These are phyloP conservation scores for Kernera saxatilis DNA, from an alignment of 345 rosid species.

Conservation along the genomic window DNA sequence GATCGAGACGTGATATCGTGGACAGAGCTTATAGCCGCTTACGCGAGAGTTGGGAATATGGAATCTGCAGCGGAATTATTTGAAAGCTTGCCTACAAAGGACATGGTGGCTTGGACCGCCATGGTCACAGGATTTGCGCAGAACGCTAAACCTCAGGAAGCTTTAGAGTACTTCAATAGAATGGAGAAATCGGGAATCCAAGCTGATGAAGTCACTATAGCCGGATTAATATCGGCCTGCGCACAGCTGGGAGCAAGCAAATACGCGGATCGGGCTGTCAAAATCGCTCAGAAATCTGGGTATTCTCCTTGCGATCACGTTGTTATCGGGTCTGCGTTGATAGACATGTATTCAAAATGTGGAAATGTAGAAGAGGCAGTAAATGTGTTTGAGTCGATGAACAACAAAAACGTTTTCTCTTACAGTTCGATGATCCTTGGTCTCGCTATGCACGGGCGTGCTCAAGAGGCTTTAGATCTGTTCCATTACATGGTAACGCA, in stretches of 20 bases:
- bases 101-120: conserved; percentile 68
- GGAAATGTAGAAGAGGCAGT: conserved; percentile 63
- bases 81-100: conserved; percentile 46
- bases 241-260: conserved; percentile 64
- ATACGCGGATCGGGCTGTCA: conserved; percentile 45
- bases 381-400: conserved; percentile 49
- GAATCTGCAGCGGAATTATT: conserved; percentile 45
- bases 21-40: conserved; percentile 61
- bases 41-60: conserved; percentile 52
- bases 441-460: conserved; percentile 67
- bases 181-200: conserved; percentile 51
- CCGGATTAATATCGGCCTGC: conserved; percentile 73
- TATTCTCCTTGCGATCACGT: conserved; percentile 36
- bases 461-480: conserved; percentile 51
- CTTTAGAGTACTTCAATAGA: conserved; percentile 46
- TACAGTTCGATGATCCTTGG: conserved; percentile 87
- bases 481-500: conserved; percentile 56
- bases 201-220: conserved; percentile 51
- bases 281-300: conserved; percentile 38
- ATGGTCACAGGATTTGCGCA: conserved; percentile 71
- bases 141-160: conserved; percentile 72
- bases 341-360: conserved; percentile 84
- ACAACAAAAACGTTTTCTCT: conserved; percentile 58
- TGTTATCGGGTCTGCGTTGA: conserved; percentile 67
- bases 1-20: conserved; percentile 55